Conservation (phyloP, 805 yeast genomes). For the Saturnispora ahearnii region DNA sequence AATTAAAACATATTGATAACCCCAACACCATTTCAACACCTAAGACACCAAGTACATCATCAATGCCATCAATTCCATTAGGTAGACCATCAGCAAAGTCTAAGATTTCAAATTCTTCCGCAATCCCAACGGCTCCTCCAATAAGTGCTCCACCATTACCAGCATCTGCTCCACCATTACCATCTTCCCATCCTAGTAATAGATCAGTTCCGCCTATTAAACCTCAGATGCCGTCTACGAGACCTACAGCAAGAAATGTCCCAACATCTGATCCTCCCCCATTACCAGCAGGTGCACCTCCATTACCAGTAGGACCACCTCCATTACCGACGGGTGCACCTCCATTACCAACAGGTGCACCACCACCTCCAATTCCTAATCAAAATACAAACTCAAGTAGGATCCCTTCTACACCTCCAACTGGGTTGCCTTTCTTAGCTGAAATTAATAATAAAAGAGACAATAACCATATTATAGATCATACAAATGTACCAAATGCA, state of each 20-base stretch:
- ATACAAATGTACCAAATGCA: conserved; percentile 11
- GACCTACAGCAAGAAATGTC: neutral
- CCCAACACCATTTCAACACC: conserved; percentile 16
- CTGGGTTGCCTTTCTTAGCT: conserved; percentile 44
- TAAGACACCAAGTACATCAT: conserved; percentile 16
- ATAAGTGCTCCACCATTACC: conserved; percentile 11
- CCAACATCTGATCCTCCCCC: conserved; percentile 8
- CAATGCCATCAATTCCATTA: conserved; percentile 19
- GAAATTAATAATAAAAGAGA: conserved; percentile 39
- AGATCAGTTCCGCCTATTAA: neutral
- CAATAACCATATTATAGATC: no score
- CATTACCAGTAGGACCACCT: conserved; percentile 16
- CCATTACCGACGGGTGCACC: conserved; percentile 10
- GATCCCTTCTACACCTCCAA: conserved; percentile 10
- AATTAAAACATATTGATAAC: conserved; percentile 39
- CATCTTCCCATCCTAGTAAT: neutral
- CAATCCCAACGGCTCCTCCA: conserved; percentile 10
- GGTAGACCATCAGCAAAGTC: neutral
- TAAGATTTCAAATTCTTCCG: conserved; percentile 9
- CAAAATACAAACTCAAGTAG: conserved; percentile 7
- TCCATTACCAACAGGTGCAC: conserved; percentile 10
- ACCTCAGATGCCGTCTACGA: neutral
- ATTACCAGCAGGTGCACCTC: conserved; percentile 18
- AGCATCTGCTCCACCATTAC: conserved; percentile 15
- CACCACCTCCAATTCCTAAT: neutral